Percentiles rank a stretch among this genome's conserved stretches.
Conservation (phyloP, 2,329 filamentous ascomycete genomes). For the Apiospora hydei region DNA sequence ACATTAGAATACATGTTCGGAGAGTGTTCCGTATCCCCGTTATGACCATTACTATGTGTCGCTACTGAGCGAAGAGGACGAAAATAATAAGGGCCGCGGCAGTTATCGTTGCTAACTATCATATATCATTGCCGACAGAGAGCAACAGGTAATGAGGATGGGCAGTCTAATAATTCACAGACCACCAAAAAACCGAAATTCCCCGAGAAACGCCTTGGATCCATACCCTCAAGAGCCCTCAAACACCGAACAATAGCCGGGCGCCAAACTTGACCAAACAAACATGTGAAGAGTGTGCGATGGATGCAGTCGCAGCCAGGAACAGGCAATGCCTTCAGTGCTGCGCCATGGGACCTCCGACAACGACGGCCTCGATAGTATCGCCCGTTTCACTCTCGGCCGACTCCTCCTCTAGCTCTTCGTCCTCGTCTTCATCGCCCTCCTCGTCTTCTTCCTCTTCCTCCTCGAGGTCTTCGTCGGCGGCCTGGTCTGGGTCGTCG, state of each 20-base stretch:
- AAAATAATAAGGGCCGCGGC: background rate
- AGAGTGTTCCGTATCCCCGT: background rate
- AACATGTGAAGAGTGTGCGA: background rate
- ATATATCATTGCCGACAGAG: background rate
- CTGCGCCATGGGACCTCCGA: conserved; percentile 10
- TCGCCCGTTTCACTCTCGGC: conserved; percentile 16
- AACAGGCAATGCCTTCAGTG: conserved; percentile 7
- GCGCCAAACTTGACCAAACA: background rate
- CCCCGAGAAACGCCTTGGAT: conserved; percentile 4
- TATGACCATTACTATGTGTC: background rate
- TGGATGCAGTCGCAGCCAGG: conserved; percentile 1
- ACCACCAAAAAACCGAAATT: background rate
- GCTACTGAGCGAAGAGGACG: background rate
- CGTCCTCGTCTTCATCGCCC: conserved; percentile 27
- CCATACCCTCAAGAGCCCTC: conserved; percentile 1
- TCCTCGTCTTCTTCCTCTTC: conserved; percentile 29
- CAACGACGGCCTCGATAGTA: background rate
- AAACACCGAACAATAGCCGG: conserved; percentile 12
- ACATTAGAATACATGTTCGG: background rate
- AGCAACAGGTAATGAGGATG: background rate
- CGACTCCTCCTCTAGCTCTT: background rate
- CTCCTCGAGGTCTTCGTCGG: conserved; percentile 34
- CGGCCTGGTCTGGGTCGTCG: conserved; percentile 28
- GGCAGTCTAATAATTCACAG: background rate
- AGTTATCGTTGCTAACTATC: background rate